Evolutionary conservation across 2,329 filamentous ascomycete genomes (phyloP).

Genomic region (Truncatella angustata): DNA sequence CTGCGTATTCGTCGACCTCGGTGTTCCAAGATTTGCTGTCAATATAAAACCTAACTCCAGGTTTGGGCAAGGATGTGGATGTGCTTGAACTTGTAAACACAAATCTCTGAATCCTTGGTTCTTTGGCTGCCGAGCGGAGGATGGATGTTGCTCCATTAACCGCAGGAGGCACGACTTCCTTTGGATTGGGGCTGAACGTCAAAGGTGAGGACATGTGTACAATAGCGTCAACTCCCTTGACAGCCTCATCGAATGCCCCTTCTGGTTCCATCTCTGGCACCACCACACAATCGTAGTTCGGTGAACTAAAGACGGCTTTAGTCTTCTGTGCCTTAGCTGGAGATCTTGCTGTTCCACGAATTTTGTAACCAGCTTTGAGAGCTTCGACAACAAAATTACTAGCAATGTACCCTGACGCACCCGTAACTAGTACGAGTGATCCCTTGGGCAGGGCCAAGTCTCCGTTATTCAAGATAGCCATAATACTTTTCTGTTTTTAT

Average conservation of each 20-base stretch:
- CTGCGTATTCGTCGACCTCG: conserved; percentile 25
- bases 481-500: no score
- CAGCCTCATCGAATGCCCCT: conserved; percentile 36
- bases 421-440: background rate
- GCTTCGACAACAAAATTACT: background rate
- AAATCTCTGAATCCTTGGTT: conserved; percentile 34
- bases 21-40: conserved; percentile 30
- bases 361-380: background rate
- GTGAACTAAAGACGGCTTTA: background rate
- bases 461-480: background rate
- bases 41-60: conserved; percentile 12
- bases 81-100: conserved; percentile 26
- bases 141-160: conserved; percentile 34
- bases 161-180: conserved; percentile 39
- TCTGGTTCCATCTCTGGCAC: conserved; percentile 35
- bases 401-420: background rate
- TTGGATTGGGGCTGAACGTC: conserved; percentile 36
- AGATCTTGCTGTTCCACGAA: background rate
- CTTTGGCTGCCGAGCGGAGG: conserved; percentile 37
- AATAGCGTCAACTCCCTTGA: conserved; percentile 40
- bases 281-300: background rate
- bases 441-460: background rate
- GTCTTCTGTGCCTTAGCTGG: conserved; percentile 2
- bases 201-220: conserved; percentile 43
- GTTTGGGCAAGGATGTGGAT: conserved; percentile 10